Conservation (phyloP, 176 grass and related monocot species). For the Typha latifolia region DNA sequence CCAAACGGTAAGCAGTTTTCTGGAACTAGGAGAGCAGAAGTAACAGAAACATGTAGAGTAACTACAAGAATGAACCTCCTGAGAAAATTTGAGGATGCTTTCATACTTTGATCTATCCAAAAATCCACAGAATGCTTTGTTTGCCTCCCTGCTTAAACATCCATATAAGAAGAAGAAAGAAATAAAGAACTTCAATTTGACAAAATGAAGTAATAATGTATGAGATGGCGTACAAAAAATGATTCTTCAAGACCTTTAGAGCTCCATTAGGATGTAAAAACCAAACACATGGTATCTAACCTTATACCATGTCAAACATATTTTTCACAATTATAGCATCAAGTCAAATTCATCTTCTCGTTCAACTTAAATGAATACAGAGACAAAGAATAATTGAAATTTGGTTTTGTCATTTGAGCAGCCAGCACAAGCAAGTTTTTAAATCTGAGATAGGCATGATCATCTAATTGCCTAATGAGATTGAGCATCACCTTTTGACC, state of each 20-base stretch:
- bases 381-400: too few relatives aligned
- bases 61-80: conserved; percentile 25
- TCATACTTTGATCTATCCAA: conserved; percentile 41
- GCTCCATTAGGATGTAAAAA: neutral
- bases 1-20: too few relatives aligned
- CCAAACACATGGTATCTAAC: neutral
- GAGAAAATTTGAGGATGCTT: conserved; percentile 27
- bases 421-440: neutral
- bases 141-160: conserved; percentile 49
- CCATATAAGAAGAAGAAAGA: neutral
- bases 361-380: neutral
- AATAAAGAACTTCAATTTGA: neutral
- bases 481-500: neutral
- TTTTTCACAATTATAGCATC: neutral
- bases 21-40: too few relatives aligned
- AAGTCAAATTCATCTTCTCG: neutral
- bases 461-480: neutral
- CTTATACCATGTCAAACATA: neutral
- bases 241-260: neutral
- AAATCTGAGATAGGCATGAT: neutral
- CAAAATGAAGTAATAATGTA: neutral
- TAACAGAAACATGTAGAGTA: neutral
- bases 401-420: neutral
- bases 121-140: conserved; percentile 93
- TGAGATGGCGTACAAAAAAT: neutral